Base-by-base conservation (phyloP, 1,284 basidiomycete genomes). In the Trametes polyzona region DNA sequence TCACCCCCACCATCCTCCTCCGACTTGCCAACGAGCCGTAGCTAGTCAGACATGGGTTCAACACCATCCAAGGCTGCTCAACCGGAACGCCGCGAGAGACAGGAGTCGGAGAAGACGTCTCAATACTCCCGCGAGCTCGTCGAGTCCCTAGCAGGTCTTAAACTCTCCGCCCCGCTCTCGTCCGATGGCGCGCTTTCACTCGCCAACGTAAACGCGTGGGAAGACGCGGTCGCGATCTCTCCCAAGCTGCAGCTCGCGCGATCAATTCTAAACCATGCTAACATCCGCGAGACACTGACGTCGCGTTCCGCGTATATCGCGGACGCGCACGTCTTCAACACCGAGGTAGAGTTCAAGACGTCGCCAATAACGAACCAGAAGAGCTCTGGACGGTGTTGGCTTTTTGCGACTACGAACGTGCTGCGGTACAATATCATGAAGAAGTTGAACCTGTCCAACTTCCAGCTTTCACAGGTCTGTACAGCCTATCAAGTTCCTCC, bases 331-430 rank as follows among this genome's bases (percentile, higher is more conserved):
- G 80, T 96, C 61, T 97, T 96, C 82, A 96, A 94, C 72, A 79
- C 87, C 65, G 79, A 86, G 63, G 71, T 96, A 43, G 89, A 91
- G 49, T 87, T 90, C 78, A 88, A 91, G 77, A 84, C 92, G 3
- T 83, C 82, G 6, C 93, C 93, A 1, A 79, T 96, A 55, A 95
- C 93, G 30, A 89, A 93, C 76, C 96, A 98, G 81, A 91, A 87
- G 74, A 85, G 79, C 65, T 90, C 86, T 36, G 95, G 95, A 0
- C 79, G 95, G 37, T 97, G 95, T 77, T 97, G 95, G 95, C 79
- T 96, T 14, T 96, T 96, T 70, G 92, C 93, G 1, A 90, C 92
- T 3, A 94, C 92, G 61, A 96, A 96, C 70, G 84, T 95, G 19
- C 78, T 95, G 60, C 82, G 95, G 29, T 90, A 93, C 74, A 84